These are phyloP conservation scores for Dissophora globulifera DNA, from an alignment of 192 early-diverging fungal species.

Conservation along the genomic window DNA sequence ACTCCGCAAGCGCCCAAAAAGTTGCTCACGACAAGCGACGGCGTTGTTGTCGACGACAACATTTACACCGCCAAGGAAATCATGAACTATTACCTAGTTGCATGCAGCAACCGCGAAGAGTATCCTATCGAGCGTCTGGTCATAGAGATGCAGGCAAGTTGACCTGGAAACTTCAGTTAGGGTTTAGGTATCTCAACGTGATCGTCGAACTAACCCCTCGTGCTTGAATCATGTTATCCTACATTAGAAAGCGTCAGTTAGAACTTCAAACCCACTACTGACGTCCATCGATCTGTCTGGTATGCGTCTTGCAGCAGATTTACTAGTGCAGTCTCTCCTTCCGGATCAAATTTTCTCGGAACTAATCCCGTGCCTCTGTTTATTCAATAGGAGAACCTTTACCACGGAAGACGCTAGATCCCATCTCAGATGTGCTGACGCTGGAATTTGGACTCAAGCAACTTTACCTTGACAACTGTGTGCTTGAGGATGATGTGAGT, in stretches of 20 bases:
- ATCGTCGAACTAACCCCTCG: too few relatives aligned
- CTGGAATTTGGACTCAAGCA: conserved; percentile 78
- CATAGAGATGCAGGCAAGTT: conserved; percentile 40
- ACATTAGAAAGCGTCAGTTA: conserved; percentile 16
- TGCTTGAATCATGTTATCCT: too few relatives aligned
- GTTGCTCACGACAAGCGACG: conserved; percentile 24
- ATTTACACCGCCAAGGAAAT: conserved; percentile 57
- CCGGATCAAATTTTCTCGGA: too few relatives aligned
- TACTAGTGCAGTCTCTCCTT: too few relatives aligned
- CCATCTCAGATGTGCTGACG: conserved; percentile 80
- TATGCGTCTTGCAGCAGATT: conserved; percentile 7
- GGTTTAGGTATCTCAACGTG: too few relatives aligned
- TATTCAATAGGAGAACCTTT: conserved; percentile 66
- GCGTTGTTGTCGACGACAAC: conserved; percentile 39
- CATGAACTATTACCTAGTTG: conserved; percentile 54
- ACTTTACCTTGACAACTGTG: conserved; percentile 75
- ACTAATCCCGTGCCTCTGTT: too few relatives aligned
- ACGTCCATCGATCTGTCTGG: conserved; percentile 42
- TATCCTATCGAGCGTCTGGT: conserved; percentile 49
- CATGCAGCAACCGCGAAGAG: conserved; percentile 57
- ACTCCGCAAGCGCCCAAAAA: conserved; percentile 21
- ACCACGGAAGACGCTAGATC: conserved; percentile 65
- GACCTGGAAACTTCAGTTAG: too few relatives aligned
- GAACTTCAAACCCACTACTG: conserved; percentile 33
- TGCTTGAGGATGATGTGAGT: conserved; percentile 75